These are phyloP conservation scores for Plantago elongata DNA, from an alignment of 257 asterid genomes.

Conservation along the genomic window DNA sequence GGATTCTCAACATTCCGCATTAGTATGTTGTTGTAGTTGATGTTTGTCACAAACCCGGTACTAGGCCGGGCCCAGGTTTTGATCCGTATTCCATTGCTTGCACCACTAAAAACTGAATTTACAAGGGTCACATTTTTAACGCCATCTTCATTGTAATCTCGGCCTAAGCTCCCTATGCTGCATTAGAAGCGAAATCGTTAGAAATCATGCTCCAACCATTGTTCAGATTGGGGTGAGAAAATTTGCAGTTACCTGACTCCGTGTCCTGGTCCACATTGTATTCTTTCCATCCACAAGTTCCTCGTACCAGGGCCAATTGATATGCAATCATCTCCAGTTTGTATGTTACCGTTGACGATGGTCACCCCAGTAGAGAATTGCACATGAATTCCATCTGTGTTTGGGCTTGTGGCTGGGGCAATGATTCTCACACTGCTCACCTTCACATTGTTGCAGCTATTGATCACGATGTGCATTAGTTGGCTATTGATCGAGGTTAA, in stretches of 20 bases:
- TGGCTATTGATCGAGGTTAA: slow-evolving; percentile 58
- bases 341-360: slow-evolving; percentile 25
- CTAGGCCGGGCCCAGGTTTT: slow-evolving; percentile 69
- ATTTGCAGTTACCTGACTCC: slow-evolving; percentile 46
- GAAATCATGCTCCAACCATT: too few relatives aligned
- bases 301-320: slow-evolving; percentile 65
- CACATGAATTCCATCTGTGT: slow-evolving; percentile 64
- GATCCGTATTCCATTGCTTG: slow-evolving; percentile 54
- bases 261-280: slow-evolving; percentile 70
- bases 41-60: slow-evolving; percentile 44
- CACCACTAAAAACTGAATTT: slow-evolving; percentile 50
- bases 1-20: slow-evolving; percentile 60
- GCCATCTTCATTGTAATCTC: slow-evolving; percentile 44
- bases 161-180: slow-evolving; percentile 63
- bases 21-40: slow-evolving; percentile 36
- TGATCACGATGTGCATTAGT: slow-evolving; percentile 47
- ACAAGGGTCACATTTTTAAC: slow-evolving; percentile 52
- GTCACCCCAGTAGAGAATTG: slow-evolving; percentile 46
- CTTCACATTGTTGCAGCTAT: slow-evolving; percentile 53
- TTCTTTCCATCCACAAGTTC: slow-evolving; percentile 53
- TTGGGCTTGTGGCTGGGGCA: slow-evolving; percentile 57
- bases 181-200: neutral
- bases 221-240: neutral
- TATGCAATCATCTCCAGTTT: slow-evolving; percentile 60
- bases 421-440: slow-evolving; percentile 40